Evolutionary conservation across 1,139 yeast species (phyloP).

Genomic region (Meyerozyma carpophila): DNA sequence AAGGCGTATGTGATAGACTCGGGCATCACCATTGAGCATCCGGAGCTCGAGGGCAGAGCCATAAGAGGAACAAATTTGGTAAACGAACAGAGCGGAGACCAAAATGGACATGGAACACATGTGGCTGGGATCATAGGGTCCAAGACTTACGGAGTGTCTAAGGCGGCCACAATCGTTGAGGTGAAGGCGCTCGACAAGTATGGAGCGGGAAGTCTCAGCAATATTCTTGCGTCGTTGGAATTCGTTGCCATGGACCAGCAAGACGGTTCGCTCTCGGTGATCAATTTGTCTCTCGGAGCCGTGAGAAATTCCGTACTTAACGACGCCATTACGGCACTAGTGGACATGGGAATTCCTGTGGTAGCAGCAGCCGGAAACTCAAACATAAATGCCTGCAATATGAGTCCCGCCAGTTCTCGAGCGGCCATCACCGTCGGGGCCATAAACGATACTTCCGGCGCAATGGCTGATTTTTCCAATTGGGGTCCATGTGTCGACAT

Average conservation of each 20-base stretch:
- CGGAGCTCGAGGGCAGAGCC: slow-evolving; percentile 66
- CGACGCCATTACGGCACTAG: slow-evolving; percentile 68
- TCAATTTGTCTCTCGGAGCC: slow-evolving; percentile 73
- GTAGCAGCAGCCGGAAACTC: slow-evolving; percentile 92
- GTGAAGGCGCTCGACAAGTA: slow-evolving; percentile 60
- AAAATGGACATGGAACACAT: slow-evolving; percentile 79
- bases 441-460: slow-evolving; percentile 65
- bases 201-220: slow-evolving; percentile 67
- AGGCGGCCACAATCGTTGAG: slow-evolving; percentile 55
- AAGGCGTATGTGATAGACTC: slow-evolving; percentile 81
- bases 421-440: slow-evolving; percentile 83
- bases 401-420: slow-evolving; percentile 75
- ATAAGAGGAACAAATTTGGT: slow-evolving; percentile 55
- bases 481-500: slow-evolving; percentile 88
- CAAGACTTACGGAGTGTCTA: slow-evolving; percentile 72
- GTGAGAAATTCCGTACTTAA: slow-evolving; percentile 60
- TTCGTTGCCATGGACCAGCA: slow-evolving; percentile 44
- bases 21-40: slow-evolving; percentile 55
- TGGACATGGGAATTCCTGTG: slow-evolving; percentile 63
- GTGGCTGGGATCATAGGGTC: slow-evolving; percentile 91
- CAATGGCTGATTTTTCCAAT: slow-evolving; percentile 70
- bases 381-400: slow-evolving; percentile 67
- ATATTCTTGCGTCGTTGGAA: slow-evolving; percentile 67
- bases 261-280: background rate
- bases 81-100: slow-evolving; percentile 56